Evolutionary conservation across 2,329 filamentous ascomycete species (phyloP).

Genomic region (Periconia sp.): DNA sequence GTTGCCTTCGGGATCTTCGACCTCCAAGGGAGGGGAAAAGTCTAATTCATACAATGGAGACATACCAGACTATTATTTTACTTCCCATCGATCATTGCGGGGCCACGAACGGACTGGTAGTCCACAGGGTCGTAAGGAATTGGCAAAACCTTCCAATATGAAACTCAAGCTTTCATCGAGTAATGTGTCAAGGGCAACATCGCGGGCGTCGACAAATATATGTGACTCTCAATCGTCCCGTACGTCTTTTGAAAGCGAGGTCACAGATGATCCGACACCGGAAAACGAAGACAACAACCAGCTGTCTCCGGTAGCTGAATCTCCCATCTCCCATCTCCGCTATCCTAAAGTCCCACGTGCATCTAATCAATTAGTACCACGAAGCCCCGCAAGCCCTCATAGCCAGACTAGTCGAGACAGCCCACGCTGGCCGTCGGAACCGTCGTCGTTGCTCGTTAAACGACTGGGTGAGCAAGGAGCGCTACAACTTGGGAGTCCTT

Average conservation of each 20-base stretch:
- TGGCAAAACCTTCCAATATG: constrained; percentile 21
- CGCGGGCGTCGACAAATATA: constrained; percentile 29
- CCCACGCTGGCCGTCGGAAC: constrained; percentile 7
- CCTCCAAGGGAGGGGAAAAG: no score
- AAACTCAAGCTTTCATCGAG: constrained; percentile 30
- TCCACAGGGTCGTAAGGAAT: constrained; percentile 10
- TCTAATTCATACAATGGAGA: constrained; percentile 23
- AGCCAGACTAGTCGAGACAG: constrained; percentile 13
- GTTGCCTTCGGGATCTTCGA: no score
- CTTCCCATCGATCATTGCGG: constrained; percentile 8
- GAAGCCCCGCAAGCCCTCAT: constrained; percentile 33
- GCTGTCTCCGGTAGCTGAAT: constrained; percentile 47
- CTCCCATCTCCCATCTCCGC: constrained; percentile 46
- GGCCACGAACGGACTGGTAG: constrained; percentile 7
- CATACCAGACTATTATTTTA: constrained; percentile 43
- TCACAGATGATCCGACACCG: constrained; percentile 50
- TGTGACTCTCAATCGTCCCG: constrained; percentile 40
- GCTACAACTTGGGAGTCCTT: constrained; percentile 37
- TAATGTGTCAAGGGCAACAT: constrained; percentile 30
- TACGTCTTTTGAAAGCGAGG: constrained; percentile 51
- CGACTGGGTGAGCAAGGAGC: constrained; percentile 38
- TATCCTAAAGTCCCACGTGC: constrained; percentile 53
- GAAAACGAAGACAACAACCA: constrained; percentile 46
- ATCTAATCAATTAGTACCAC: constrained; percentile 49
- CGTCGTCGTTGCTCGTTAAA: constrained; percentile 40